Evolutionary conservation across 805 yeast species (phyloP).

Genomic region (Myxozyma vanderwaltii): DNA sequence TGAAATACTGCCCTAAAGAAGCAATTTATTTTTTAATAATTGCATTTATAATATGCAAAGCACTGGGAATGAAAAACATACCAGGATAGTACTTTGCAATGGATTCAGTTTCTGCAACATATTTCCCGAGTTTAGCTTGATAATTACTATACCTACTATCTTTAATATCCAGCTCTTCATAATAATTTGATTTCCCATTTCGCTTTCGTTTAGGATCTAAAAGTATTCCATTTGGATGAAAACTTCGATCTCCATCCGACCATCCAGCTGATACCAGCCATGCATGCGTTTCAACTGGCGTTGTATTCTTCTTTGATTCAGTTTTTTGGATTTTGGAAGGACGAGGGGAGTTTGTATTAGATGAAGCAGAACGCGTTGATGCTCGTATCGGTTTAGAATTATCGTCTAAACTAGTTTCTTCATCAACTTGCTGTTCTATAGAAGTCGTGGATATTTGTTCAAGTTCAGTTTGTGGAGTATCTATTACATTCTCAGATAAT

Average conservation of each 20-base stretch:
- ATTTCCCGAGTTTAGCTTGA: slow-evolving; percentile 9
- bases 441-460: no score
- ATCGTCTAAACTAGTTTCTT: no score
- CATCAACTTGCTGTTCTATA: no score
- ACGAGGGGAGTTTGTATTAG: no score
- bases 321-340: not conserved
- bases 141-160: slow-evolving; percentile 4
- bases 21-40: no score
- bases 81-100: slow-evolving; percentile 3
- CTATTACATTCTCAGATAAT: no score
- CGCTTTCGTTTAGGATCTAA: slow-evolving; percentile 2
- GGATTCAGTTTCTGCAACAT: not conserved
- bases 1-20: not conserved
- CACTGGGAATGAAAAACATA: not conserved
- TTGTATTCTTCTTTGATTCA: not conserved
- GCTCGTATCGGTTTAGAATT: no score
- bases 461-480: no score
- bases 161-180: not conserved
- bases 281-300: not conserved
- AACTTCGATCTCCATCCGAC: slow-evolving; percentile 20
- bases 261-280: slow-evolving; percentile 10
- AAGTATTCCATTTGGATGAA: slow-evolving; percentile 10
- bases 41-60: not conserved
- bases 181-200: slow-evolving; percentile 7
- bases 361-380: no score